phyloP scores from a whole-genome alignment of 352 stramenopile species.

The Phytophthora sansomeana region DNA sequence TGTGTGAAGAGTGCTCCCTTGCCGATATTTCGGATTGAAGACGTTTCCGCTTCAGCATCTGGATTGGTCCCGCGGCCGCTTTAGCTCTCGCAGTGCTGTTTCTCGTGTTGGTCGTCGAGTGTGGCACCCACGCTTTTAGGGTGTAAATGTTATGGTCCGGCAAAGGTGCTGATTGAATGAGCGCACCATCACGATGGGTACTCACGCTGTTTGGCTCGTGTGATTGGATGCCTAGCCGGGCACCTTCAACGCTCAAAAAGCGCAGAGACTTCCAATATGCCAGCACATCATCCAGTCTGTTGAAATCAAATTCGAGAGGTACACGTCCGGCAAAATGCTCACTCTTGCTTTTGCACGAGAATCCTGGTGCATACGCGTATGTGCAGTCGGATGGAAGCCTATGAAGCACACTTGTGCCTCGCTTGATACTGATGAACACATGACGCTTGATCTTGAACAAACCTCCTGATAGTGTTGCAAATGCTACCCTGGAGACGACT shows the following conservation, averaged over 20 bases:
- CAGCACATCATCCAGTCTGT: constrained; percentile 48
- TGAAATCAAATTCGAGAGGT: constrained; percentile 62
- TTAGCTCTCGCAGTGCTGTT: constrained; percentile 63
- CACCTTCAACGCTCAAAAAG: constrained; percentile 78
- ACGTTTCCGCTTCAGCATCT: constrained; percentile 64
- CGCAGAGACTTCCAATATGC: constrained; percentile 80
- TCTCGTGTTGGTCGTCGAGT: constrained; percentile 47
- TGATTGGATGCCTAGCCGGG: constrained; percentile 50
- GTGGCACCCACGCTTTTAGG: constrained; percentile 72
- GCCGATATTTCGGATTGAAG: constrained; percentile 31
- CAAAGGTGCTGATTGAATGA: constrained; percentile 63
- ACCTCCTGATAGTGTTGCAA: constrained; percentile 74
- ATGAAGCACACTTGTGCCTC: constrained; percentile 60
- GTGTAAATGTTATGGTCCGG: constrained; percentile 76
- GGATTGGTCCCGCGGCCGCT: constrained; percentile 58
- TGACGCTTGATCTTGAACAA: constrained; percentile 63
- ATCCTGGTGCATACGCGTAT: constrained; percentile 72
- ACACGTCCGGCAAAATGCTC: constrained; percentile 64
- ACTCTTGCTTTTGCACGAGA: constrained; percentile 60
- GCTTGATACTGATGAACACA: constrained; percentile 62
- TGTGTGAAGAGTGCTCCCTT: constrained; percentile 29
- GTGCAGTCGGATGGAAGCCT: constrained; percentile 58
- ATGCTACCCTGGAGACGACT: constrained; percentile 79
- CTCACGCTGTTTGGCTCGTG: constrained; percentile 50
- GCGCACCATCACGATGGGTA: constrained; percentile 59